Percentiles rank a stretch among this genome's conserved stretches.
Evolutionary conservation across 2,329 filamentous ascomycete species (phyloP).

Genomic region (Claviceps spartinae): DNA sequence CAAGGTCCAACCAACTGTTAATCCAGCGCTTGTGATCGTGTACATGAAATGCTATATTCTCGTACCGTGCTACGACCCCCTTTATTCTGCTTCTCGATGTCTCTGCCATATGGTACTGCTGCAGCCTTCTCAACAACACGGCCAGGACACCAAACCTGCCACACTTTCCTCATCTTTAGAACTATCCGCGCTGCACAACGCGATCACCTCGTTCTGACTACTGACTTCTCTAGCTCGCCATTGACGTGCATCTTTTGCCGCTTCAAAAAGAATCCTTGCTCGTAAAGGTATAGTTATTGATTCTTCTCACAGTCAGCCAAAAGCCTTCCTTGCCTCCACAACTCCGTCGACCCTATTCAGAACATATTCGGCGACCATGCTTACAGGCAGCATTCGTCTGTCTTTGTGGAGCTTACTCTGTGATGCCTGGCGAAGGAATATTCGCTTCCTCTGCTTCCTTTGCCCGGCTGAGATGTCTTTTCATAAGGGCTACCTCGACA

Average conservation of each 20-base stretch:
- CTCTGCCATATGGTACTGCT: too few species aligned
- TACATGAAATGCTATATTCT: too few species aligned
- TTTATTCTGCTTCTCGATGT: too few species aligned
- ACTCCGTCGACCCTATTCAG: neutral
- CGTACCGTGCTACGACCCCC: too few species aligned
- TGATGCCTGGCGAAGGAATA: neutral
- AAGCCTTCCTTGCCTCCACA: neutral
- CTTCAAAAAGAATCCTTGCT: neutral
- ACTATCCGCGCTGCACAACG: too few species aligned
- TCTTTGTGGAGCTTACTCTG: neutral
- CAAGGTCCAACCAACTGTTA: too few species aligned
- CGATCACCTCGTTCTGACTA: too few species aligned
- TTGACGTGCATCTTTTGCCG: neutral
- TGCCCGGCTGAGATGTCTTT: neutral
- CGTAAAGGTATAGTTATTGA: too few species aligned
- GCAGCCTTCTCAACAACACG: too few species aligned
- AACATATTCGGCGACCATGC: neutral
- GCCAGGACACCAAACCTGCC: too few species aligned
- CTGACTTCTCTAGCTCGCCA: neutral
- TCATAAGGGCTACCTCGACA: neutral
- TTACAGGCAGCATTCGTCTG: neutral
- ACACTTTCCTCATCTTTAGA: too few species aligned
- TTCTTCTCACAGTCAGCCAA: neutral
- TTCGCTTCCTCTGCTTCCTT: neutral
- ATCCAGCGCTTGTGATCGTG: too few species aligned